Conservation (phyloP, 768 basidiomycete genomes). For the Xerocomellus intermedius region DNA sequence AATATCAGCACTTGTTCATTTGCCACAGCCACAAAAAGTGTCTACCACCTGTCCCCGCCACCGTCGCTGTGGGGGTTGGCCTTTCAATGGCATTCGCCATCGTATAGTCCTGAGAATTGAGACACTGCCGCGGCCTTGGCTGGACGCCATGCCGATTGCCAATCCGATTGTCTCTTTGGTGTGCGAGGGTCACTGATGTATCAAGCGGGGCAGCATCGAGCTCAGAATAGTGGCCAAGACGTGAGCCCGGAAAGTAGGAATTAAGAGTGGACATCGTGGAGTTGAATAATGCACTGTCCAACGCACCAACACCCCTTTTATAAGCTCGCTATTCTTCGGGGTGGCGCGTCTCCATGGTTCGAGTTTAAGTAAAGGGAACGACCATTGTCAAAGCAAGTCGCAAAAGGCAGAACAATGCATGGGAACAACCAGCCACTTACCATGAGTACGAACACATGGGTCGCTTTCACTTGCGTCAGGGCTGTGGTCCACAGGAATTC, state of each 20-base stretch:
- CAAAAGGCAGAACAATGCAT: conserved; percentile 8
- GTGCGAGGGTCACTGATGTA: not conserved
- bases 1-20: not conserved
- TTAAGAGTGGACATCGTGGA: conserved; percentile 3
- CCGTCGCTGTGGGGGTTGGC: not conserved
- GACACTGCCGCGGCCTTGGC: not conserved
- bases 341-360: conserved; percentile 9
- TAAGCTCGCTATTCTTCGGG: not conserved
- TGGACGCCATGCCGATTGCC: not conserved
- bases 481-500: not conserved
- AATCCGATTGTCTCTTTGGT: not conserved
- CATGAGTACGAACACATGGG: not conserved
- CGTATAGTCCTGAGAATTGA: not conserved
- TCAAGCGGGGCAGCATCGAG: not conserved
- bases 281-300: not conserved
- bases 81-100: not conserved
- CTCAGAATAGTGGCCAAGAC: conserved; percentile 3
- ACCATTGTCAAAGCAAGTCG: conserved; percentile 8
- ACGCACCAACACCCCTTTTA: conserved; percentile 5
- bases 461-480: conserved; percentile 5
- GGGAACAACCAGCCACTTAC: conserved; percentile 12
- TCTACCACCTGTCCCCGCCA: conserved; percentile 8
- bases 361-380: conserved; percentile 1
- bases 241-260: not conserved
- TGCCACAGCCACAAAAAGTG: not conserved